A percentile compares a stretch with the other conserved stretches of the same genome.
These are phyloP conservation scores for Luzula sylvatica DNA, from an alignment of 176 grass and related monocot genomes.

Conservation along the genomic window DNA sequence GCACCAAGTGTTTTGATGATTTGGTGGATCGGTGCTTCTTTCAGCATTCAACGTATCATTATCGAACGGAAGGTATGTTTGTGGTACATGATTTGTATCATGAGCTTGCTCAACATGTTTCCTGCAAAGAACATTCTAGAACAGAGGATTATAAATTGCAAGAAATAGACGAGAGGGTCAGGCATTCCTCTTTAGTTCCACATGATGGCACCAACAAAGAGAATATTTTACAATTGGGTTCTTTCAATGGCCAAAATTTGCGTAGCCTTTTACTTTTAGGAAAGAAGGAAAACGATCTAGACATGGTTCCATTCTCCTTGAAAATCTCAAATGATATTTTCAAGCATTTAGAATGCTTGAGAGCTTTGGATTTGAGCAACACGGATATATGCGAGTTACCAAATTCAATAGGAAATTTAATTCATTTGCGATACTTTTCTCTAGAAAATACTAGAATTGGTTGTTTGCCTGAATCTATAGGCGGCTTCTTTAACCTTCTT, in stretches of 20 bases:
- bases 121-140: conserved; percentile 23
- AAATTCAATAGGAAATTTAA: conserved; percentile 19
- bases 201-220: neutral
- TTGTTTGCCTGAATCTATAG: conserved; percentile 27
- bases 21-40: conserved; percentile 36
- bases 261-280: conserved; percentile 28
- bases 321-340: conserved; percentile 18
- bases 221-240: conserved; percentile 7
- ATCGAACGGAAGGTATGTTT: conserved; percentile 9
- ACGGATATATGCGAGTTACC: conserved; percentile 23
- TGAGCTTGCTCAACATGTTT: conserved; percentile 32
- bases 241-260: conserved; percentile 10
- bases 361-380: conserved; percentile 30
- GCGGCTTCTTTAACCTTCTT: too few species aligned
- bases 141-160: conserved; percentile 4
- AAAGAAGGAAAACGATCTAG: neutral
- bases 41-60: conserved; percentile 7
- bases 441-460: conserved; percentile 22
- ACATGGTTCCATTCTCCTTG: conserved; percentile 1
- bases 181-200: conserved; percentile 30
- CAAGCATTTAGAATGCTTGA: conserved; percentile 23
- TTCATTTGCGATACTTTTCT: conserved; percentile 30
- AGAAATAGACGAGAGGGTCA: conserved; percentile 2
- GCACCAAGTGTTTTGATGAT: conserved; percentile 18
- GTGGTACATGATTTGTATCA: conserved; percentile 39